Evolutionary conservation across 2,329 filamentous ascomycete species (phyloP), one percentile per base, ranked within the genome.

Genomic region (Phaeophleospora eucalypticola): DNA sequence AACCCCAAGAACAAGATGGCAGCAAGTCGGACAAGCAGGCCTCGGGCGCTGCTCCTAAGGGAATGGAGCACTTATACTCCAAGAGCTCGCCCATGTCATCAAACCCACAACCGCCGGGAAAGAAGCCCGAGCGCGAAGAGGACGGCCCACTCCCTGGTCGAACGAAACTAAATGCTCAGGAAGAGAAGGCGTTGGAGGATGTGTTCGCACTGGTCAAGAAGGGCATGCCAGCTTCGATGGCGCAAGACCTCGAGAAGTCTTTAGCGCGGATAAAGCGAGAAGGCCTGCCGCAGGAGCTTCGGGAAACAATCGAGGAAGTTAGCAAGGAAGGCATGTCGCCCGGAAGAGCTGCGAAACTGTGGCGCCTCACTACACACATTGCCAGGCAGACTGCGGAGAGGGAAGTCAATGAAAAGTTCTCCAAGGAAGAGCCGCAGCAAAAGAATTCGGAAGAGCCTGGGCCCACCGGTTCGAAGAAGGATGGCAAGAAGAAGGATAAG

Each of bases 271-370:
- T 91, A 51, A 81, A 83, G 68, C 74, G 76, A 50, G 75, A 82
- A 35, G 89, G 89, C 8, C 79, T 89, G 14, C 87, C 88, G 1
- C 59, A 70, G 17, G 87, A 89, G 62, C 69, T 89, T 15, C 77
- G 79, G 45, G 77, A 84, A 54, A 76, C 85, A 43, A 77, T 84
- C 66, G 74, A 81, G 41, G 75, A 75, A 54, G 69, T 72, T 60
- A 70, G 64, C 65, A 75, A 72, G 24, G 71, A 72, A 24, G 68
- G 73, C 54, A 76, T 76, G 58, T 77, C 76, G 9, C 79, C 81
- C 6, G 78, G 83, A 34, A 81, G 81, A 63, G 79, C 81, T 15
- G 79, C 84, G 34, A 82, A 82, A 63, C 66, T 83, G 45, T 74
- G 80, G 58, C 71, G 75, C 21, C 68, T 83, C 51, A 73, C 79